Evolutionary conservation across 2,329 filamentous ascomycete species (phyloP).

Genomic region (Penicillium sp.): DNA sequence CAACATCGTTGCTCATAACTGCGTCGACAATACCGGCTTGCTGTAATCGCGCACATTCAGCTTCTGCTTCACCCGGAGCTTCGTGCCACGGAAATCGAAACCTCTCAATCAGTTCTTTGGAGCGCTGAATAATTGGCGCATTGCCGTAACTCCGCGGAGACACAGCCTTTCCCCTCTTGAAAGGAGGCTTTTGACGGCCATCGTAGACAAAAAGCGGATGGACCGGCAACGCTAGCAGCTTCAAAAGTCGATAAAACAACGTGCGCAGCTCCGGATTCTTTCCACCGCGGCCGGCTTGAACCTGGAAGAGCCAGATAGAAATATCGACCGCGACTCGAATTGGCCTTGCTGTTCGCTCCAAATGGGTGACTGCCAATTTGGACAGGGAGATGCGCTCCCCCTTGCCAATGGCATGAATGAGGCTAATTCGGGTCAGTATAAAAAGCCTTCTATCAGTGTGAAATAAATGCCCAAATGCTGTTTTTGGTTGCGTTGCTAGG

Average conservation of each 20-base stretch:
- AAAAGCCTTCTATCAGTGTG: not conserved
- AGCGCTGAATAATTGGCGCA: conserved; percentile 68
- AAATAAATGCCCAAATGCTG: not conserved
- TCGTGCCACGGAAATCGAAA: conserved; percentile 84
- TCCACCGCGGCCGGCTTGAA: conserved; percentile 80
- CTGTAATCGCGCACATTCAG: conserved; percentile 88
- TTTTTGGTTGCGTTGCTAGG: conserved; percentile 7
- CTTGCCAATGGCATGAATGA: conserved; percentile 84
- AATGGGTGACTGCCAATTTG: conserved; percentile 75
- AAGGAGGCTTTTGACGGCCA: conserved; percentile 76
- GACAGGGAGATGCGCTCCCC: conserved; percentile 77
- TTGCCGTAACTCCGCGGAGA: conserved; percentile 53
- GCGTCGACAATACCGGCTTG: conserved; percentile 81
- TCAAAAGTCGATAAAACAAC: conserved; percentile 85
- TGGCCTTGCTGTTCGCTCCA: conserved; percentile 68
- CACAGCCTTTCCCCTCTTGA: conserved; percentile 81
- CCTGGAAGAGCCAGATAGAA: conserved; percentile 96
- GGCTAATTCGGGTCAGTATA: conserved; percentile 52
- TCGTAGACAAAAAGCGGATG: conserved; percentile 90
- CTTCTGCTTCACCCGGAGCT: conserved; percentile 92
- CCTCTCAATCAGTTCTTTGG: conserved; percentile 77
- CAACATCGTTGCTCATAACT: conserved; percentile 93
- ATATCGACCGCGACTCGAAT: conserved; percentile 89
- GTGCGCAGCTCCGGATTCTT: conserved; percentile 87
- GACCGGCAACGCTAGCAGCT: conserved; percentile 72